Conservation (phyloP, 2,329 filamentous ascomycete species). For the Lasiodiplodia hormozganensis region DNA sequence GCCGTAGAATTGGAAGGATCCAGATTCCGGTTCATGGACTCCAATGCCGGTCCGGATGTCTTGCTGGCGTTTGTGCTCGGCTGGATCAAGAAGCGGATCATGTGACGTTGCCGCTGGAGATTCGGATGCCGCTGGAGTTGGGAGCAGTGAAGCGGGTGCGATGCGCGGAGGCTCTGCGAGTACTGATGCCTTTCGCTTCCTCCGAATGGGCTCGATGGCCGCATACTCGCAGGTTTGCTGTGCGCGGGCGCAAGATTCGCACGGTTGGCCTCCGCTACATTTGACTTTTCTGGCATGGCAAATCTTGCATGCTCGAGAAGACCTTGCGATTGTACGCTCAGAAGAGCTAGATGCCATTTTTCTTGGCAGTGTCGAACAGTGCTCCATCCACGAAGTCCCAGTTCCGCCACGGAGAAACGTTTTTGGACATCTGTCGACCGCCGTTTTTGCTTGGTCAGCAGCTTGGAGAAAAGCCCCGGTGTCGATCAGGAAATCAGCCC, state of each 20-base stretch:
- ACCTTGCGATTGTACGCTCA: not conserved
- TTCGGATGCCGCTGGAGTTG: not conserved
- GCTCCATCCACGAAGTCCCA: not conserved
- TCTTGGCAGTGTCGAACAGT: not conserved
- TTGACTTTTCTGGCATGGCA: not conserved
- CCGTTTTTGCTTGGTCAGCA: not conserved
- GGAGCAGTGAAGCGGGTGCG: not conserved
- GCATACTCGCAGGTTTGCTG: not conserved
- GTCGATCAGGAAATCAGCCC: not conserved
- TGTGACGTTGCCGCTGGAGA: not conserved
- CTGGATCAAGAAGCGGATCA: not conserved
- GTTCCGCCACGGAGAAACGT: not conserved
- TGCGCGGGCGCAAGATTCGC: not conserved
- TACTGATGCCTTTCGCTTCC: not conserved
- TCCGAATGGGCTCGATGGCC: not conserved
- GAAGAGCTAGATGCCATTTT: not conserved
- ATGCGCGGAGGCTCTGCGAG: not conserved
- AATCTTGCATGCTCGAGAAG: conserved; percentile 1
- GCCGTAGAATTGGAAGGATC: conserved; percentile 10
- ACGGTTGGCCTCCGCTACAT: conserved; percentile 6
- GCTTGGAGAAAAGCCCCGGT: not conserved
- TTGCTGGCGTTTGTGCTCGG: conserved; percentile 3
- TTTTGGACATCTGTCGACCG: not conserved
- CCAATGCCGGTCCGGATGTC: conserved; percentile 12
- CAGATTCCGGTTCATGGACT: not conserved